phyloP scores from a whole-genome alignment of 2,329 filamentous ascomycete genomes.

The Tolypocladium cylindrosporum region DNA sequence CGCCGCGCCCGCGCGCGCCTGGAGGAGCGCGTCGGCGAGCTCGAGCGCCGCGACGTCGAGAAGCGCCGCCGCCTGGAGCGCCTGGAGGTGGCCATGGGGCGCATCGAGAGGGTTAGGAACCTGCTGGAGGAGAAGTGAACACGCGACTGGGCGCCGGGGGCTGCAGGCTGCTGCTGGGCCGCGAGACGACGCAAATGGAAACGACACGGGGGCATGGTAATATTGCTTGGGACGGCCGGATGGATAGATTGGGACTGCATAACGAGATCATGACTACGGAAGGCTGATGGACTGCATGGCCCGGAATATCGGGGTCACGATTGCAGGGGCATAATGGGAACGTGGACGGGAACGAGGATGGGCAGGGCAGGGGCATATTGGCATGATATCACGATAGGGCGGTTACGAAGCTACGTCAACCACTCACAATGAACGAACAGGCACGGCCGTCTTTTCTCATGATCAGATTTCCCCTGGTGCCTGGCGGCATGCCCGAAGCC shows the following conservation, averaged over 20 bases:
- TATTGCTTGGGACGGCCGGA: neutral
- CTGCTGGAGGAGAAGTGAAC: conserved; percentile 35
- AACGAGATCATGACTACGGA: neutral
- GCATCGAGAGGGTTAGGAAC: conserved; percentile 61
- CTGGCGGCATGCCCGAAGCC: neutral
- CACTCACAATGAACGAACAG: neutral
- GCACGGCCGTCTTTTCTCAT: neutral
- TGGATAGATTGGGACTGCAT: too few relatives aligned
- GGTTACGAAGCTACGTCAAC: neutral
- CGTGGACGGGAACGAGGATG: too few relatives aligned
- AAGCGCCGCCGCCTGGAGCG: conserved; percentile 59
- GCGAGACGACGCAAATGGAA: neutral
- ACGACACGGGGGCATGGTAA: neutral
- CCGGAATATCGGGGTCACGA: neutral
- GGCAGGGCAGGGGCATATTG: neutral
- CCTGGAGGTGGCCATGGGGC: conserved; percentile 58
- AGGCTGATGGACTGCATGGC: neutral
- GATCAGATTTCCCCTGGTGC: neutral
- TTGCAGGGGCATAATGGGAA: neutral
- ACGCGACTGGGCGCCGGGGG: neutral
- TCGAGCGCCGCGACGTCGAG: conserved; percentile 62
- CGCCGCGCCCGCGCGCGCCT: conserved; percentile 59
- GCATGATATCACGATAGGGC: neutral
- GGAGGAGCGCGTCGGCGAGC: conserved; percentile 56
- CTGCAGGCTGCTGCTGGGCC: too few relatives aligned